Evolutionary conservation across 768 basidiomycete genomes (phyloP), one percentile per base, ranked within the genome.

Genomic region (Ramaria sp.): DNA sequence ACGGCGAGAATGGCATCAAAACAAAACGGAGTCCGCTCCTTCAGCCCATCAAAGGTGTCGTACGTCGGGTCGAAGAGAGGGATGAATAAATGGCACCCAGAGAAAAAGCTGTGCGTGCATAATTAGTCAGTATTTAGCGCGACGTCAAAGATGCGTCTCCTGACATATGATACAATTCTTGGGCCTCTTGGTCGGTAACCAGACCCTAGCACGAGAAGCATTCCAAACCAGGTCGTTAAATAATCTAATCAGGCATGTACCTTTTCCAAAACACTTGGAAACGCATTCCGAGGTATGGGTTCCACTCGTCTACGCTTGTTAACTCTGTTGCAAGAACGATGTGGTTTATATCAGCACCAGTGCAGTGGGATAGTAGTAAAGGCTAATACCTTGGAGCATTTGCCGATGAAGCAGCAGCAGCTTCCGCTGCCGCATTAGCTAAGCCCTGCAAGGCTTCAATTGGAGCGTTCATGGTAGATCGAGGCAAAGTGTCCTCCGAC

Each of bases 61-160:
- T 92, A 95, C 59, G 76, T 73, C 33, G 90, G 88, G 72, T 96
- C 92, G 75, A 94, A 96, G 60, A 96, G 77, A 48, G 94, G 93
- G 62, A 96, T 91, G 76, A 96, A 97, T 68, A 93, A 79, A 74
- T 96, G 89, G 72, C 92, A 96, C 50, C 93, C 93, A 58, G 88
- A 85, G 75, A 95, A 95, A 77, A 95, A 97, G 66, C 90, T 92
- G 75, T 60, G 66, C 66, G 58, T 53, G 42, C 47, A 20, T 51
- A 19, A 61, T 27, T 1, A 33, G 24, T 30, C 9, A 37, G 38
- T 20, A 30, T 33, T 37, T n/a, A 52, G 51, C 6, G 19, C 34
- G 37, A 37, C 13, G 60, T 13, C 42, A 37, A 22, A 31, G 34
- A 37, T 30, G 20, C 34, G 62, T 20, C 62, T 66, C 63, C 80